Base-by-base conservation (phyloP, 352 stramenopile species). In the Globisporangium mamillatum region DNA sequence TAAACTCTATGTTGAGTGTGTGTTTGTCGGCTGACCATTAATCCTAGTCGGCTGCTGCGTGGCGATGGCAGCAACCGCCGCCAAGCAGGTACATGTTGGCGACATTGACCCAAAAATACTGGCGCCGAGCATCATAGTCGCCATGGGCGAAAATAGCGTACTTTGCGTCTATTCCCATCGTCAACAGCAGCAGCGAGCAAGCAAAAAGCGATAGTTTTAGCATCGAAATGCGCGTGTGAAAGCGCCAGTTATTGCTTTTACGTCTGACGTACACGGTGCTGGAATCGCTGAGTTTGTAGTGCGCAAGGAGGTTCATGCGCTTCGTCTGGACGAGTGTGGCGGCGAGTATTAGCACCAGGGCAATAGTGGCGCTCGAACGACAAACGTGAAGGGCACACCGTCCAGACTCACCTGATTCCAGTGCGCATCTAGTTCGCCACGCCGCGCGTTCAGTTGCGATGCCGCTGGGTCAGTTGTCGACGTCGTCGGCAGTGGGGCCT, bases 261-360 rank as follows among this genome's bases (percentile, higher is more conserved):
- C 18, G 12, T 24, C 25, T 25, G 54, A 16, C 54, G 24, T 25
- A 18, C 38, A 18, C 16, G 41, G 41, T 50, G 27, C 27, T 44
- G 18, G 56, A 46, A 41, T 27, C 55, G 54, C 14, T 24, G 54
- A 27, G 53, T 14, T 34, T 14, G 27, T 25, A 24, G 53, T 8
- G 54, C 12, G 41, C 22, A 32, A 44, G 9, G 55, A 60, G 16
- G 29, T 61, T 61, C 29, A 61, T 61, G 56, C 32, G 56, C 56
- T n/a, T 48, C 56, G 32, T 22, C 20, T 61, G 29, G 56, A n/a
- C 24, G 14, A 48, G 56, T n/a, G 27, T 32, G 27, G 29, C 18
- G 20, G 32, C 14, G 56, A 44, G 7, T 25, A 48, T 36, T 14
- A 50, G 16, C n/a, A 61, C 18, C 29, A 61, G 4, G 10, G 20